Percentiles rank a stretch among this genome's conserved stretches.
These are phyloP conservation scores for Exsudoporus frostii DNA, from an alignment of 768 basidiomycete species.

Conservation along the genomic window DNA sequence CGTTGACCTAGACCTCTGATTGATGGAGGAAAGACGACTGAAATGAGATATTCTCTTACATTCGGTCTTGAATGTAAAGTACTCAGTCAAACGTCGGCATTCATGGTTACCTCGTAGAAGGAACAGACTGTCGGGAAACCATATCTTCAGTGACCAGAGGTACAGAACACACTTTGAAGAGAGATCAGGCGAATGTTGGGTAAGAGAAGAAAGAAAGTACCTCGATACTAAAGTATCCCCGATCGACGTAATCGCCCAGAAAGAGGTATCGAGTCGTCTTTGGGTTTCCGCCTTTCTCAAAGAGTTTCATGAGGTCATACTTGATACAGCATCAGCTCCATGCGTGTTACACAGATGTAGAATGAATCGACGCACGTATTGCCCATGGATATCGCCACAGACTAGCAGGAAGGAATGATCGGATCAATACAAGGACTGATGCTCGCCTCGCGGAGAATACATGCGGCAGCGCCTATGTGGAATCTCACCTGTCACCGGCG, in stretches of 20 bases:
- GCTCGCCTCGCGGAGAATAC: background rate
- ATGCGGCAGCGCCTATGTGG: background rate
- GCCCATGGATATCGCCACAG: constrained; percentile 22
- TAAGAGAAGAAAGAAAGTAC: constrained; percentile 31
- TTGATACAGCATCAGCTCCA: constrained; percentile 26
- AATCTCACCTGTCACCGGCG: constrained; percentile 63
- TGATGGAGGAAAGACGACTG: constrained; percentile 1
- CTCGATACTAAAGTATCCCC: constrained; percentile 76
- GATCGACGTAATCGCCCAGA: constrained; percentile 72
- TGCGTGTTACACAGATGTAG: background rate
- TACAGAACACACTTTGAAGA: constrained; percentile 49
- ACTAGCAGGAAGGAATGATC: constrained; percentile 7
- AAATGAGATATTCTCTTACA: constrained; percentile 10
- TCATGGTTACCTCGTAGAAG: constrained; percentile 65
- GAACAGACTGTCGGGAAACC: constrained; percentile 58
- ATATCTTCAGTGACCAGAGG: constrained; percentile 62
- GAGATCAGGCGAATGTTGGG: constrained; percentile 1
- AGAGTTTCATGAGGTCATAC: constrained; percentile 79
- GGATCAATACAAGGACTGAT: constrained; percentile 21
- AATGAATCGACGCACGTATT: constrained; percentile 24
- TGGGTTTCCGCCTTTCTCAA: constrained; percentile 74
- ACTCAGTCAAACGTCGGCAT: constrained; percentile 62
- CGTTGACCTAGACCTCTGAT: constrained; percentile 49
- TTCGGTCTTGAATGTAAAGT: constrained; percentile 63
- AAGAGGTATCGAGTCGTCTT: constrained; percentile 73